Percentiles rank a stretch among this genome's conserved stretches.
phyloP scores from a whole-genome alignment of 176 grass and related monocot species.

The Calamus simplicifolius region DNA sequence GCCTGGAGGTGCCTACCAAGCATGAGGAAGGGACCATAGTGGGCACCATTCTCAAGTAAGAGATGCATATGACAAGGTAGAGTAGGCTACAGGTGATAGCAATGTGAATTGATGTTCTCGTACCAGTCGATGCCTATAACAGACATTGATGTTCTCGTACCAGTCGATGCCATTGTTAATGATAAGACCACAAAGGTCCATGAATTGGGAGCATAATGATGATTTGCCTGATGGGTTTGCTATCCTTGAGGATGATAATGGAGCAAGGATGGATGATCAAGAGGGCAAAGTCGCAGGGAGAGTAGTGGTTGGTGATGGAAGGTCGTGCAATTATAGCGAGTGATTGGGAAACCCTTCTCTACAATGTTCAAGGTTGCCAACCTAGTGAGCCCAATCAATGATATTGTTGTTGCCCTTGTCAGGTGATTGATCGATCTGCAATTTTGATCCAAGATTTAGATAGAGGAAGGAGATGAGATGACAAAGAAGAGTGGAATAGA shows the following conservation, averaged over 20 bases:
- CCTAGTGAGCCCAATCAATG: conserved; percentile 70
- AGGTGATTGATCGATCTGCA: background rate
- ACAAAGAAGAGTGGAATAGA: no score
- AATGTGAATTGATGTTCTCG: no score
- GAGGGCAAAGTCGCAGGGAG: conserved; percentile 64
- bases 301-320: conserved; percentile 59
- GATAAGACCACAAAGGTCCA: conserved; percentile 71
- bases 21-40: conserved; percentile 85
- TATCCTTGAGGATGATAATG: conserved; percentile 71
- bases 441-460: no score
- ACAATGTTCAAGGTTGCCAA: conserved; percentile 90
- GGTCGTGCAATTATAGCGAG: conserved; percentile 84
- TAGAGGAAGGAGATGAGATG: no score
- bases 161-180: conserved; percentile 86
- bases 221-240: conserved; percentile 66
- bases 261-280: conserved; percentile 58
- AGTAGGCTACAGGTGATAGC: conserved; percentile 32
- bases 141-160: conserved; percentile 92
- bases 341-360: conserved; percentile 90
- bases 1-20: conserved; percentile 60
- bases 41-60: conserved; percentile 69
- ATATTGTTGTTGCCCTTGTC: conserved; percentile 19
- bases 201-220: conserved; percentile 48
- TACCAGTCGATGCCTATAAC: no score
- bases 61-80: conserved; percentile 94